A percentile compares a stretch with the other conserved stretches of the same genome.
phyloP scores from a whole-genome alignment of 176 grass and related monocot genomes.

The Cenchrus fungigraminus region DNA sequence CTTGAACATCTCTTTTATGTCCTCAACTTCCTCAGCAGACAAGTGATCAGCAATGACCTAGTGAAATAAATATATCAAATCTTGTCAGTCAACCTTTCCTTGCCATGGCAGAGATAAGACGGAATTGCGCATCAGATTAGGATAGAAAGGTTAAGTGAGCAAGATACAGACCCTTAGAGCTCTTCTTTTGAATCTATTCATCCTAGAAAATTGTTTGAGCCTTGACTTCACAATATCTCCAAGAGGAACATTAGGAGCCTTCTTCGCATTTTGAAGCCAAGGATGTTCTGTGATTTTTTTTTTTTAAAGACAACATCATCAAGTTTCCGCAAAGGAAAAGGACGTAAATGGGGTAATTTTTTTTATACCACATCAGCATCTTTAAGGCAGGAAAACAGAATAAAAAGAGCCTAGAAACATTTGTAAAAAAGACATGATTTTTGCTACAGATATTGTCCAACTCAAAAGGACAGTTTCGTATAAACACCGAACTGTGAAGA shows the following conservation, averaged over 20 bases:
- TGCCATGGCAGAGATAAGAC: constrained; percentile 15
- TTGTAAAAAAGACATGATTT: background rate
- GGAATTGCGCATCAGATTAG: constrained; percentile 7
- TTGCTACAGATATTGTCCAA: background rate
- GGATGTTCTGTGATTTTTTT: constrained; percentile 66
- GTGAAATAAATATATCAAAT: constrained; percentile 24
- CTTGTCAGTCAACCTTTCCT: constrained; percentile 26
- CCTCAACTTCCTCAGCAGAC: constrained; percentile 95
- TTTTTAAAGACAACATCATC: background rate
- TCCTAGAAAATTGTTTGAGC: constrained; percentile 99
- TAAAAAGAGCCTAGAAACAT: background rate
- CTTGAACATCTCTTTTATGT: constrained; percentile 99
- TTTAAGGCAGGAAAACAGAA: background rate
- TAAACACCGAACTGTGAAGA: constrained; percentile 27
- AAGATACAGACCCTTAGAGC: constrained; percentile 73
- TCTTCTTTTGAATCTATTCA: constrained; percentile 99
- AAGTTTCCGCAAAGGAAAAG: background rate
- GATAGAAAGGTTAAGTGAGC: constrained; percentile 21
- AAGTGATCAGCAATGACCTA: constrained; percentile 99
- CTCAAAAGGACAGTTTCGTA: background rate
- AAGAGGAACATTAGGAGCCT: constrained; percentile 98
- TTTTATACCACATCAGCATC: background rate
- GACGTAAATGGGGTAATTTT: background rate
- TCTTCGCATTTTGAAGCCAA: constrained; percentile 99
- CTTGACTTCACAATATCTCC: constrained; percentile 99